Evolutionary conservation across 768 basidiomycete genomes (phyloP), one percentile per base, ranked within the genome.

Genomic region (Leccinum longicurvipes): DNA sequence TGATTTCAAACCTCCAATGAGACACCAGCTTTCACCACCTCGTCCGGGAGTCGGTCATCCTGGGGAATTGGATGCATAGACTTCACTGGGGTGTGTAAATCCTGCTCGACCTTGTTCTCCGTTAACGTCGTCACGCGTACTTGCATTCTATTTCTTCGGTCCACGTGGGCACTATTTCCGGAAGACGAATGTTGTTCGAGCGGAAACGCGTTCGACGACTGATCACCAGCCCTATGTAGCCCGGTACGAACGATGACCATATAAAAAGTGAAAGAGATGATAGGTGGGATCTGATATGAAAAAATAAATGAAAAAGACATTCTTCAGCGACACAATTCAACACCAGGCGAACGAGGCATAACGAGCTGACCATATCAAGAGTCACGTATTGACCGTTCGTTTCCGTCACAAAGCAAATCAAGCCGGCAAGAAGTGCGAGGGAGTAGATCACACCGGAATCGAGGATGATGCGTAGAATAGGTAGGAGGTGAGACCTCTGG

Each of bases 261-360:
- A 62, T 74, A 74, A 63, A 76, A 77, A 6, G 72, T 70, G 63
- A 77, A 76, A 9, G 70, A 73, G 53, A 76, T 75, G 50, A 76
- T 72, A 23, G 73, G 76, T 11, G 67, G 68, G 44, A 72, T 59
- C 74, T 75, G 28, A 19, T 17, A 39, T 39, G 32, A 39, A 39
- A 34, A 39, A 17, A 34, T 5, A 44, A 21, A n/a, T 41, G 15
- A 3, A 42, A 42, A 39, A 19, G n/a, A 19, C 3, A 11, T 10
- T 14, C 17, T 5, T 55, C 46, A 59, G 54, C 27, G 24, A 3
- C 25, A 48, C n/a, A 2, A 47, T 50, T 19, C 19, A 17, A 15
- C 31, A 7, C 17, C 15, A 41, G n/a, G 36, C 8, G 9, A 44
- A 4, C 9, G 44, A 52, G 1, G 24, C 0, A 24, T 3, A 24